Conservation (phyloP, 2,329 filamentous ascomycete species). For the Trichoderma atroviride region DNA sequence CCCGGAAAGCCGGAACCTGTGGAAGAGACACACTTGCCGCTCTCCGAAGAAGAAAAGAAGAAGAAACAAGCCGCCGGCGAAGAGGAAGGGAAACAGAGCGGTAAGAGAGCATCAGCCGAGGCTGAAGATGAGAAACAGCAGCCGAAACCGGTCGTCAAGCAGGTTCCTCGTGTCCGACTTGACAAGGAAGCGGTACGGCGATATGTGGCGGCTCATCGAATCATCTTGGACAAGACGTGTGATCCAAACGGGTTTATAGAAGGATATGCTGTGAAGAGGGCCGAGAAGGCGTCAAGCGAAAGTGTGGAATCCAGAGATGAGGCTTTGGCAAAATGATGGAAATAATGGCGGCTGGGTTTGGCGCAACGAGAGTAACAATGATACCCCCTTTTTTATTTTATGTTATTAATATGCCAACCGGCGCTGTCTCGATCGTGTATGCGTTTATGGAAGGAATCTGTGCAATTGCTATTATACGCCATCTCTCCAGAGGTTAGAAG, state of each 20-base stretch:
- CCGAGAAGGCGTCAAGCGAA: constrained; percentile 41
- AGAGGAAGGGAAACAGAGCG: constrained; percentile 24
- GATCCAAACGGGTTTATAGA: constrained; percentile 75
- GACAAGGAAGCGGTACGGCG: constrained; percentile 61
- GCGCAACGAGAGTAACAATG: constrained; percentile 23
- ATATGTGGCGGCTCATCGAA: constrained; percentile 66
- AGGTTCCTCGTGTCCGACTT: constrained; percentile 53
- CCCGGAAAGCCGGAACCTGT: constrained; percentile 41
- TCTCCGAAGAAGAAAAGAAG: constrained; percentile 22
- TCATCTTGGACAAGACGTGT: constrained; percentile 67
- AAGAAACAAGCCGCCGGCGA: constrained; percentile 30
- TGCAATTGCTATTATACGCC: neutral
- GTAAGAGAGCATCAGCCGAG: constrained; percentile 25
- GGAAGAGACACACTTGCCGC: constrained; percentile 25
- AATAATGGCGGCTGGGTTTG: neutral
- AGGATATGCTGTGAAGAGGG: constrained; percentile 59
- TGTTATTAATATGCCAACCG: neutral
- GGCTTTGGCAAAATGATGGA: constrained; percentile 15
- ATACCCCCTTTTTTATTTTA: constrained; percentile 21
- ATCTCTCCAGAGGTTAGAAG: neutral
- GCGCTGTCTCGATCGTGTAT: neutral
- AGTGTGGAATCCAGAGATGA: constrained; percentile 31
- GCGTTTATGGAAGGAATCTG: neutral
- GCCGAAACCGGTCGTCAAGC: constrained; percentile 34
- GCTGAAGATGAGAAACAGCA: constrained; percentile 35